Base-by-base conservation (phyloP, 2,329 filamentous ascomycete species). In the Xylaria sp. region DNA sequence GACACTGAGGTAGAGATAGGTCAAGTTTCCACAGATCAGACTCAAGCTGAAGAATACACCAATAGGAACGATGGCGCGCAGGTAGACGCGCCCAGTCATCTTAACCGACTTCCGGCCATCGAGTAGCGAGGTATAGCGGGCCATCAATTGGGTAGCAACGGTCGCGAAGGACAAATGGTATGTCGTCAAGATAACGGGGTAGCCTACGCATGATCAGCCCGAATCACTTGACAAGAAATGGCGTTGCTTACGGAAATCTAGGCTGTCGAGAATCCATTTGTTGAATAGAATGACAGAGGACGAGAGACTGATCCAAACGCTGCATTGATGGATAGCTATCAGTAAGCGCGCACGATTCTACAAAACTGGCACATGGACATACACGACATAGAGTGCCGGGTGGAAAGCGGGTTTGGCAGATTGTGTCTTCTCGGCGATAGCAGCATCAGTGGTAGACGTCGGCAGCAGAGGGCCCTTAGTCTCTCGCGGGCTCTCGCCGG, bases 271-370 rank as follows among this genome's bases (percentile, higher is more conserved):
- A 73, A 99, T 92, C 88, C 92, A 97, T 87, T 99, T 99, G 89
- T 99, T 98, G 89, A 97, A 98, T 66, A 99, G 84, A 77, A 99
- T 99, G 75, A 98, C 93, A 72, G 90, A 92, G 45, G 93, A 97
- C 74, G 92, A 96, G 77, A 97, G 84, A 63, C 89, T 83, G 75
- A 99, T 98, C 95, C 95, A 99, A 71, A 89, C 84, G 72, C 94
- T 97, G 78, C 43, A 69, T 57, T 61, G 37, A 38, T 21, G 2
- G 50, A 33, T 42, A 4, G 47, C 40, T 9, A 43, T 66, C 42
- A 66, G 64, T 28, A 50, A n/a, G 17, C 17, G 7, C 2, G 23
- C 7, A 21, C 17, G 8, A 33, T 43, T 45, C 12, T n/a, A 50
- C n/a, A n/a, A 21, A 53, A 40, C 42, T 0, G 47, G 43, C 33